A percentile compares a stretch with the other conserved stretches of the same genome.
phyloP scores from a whole-genome alignment of 192 early-diverging fungal species.

The Geranomyces variabilis region DNA sequence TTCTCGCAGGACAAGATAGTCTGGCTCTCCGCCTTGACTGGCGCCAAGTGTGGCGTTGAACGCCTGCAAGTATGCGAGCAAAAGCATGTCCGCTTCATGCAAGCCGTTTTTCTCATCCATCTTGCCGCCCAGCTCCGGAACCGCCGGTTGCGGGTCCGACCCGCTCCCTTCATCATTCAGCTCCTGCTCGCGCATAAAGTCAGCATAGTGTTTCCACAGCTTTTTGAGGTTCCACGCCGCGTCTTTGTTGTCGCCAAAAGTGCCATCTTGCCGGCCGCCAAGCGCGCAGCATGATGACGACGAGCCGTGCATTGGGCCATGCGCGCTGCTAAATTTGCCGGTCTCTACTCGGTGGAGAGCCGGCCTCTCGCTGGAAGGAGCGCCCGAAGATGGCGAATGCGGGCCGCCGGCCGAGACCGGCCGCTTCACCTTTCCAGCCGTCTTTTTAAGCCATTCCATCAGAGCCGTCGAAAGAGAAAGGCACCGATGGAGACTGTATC shows the following conservation, averaged over 20 bases:
- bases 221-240: slow-evolving; percentile 7
- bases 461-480: too few relatives aligned
- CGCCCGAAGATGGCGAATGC: too few relatives aligned
- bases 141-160: background rate
- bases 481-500: too few relatives aligned
- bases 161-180: background rate
- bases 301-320: background rate
- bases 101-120: background rate
- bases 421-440: slow-evolving; percentile 21
- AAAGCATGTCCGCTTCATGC: background rate
- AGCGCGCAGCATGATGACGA: slow-evolving; percentile 15
- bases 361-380: background rate
- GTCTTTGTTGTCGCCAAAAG: slow-evolving; percentile 31
- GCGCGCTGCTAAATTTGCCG: background rate
- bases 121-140: background rate
- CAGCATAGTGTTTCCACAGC: slow-evolving; percentile 14
- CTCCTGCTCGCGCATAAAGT: background rate
- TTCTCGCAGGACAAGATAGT: background rate
- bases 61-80: background rate
- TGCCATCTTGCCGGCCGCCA: slow-evolving; percentile 25
- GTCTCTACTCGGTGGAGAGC: slow-evolving; percentile 4
- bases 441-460: slow-evolving; percentile 34
- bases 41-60: background rate
- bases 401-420: background rate
- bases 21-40: background rate